Evolutionary conservation across 768 basidiomycete species (phyloP), one percentile per base, ranked within the genome.

Genomic region (Mycena rebaudengoi): DNA sequence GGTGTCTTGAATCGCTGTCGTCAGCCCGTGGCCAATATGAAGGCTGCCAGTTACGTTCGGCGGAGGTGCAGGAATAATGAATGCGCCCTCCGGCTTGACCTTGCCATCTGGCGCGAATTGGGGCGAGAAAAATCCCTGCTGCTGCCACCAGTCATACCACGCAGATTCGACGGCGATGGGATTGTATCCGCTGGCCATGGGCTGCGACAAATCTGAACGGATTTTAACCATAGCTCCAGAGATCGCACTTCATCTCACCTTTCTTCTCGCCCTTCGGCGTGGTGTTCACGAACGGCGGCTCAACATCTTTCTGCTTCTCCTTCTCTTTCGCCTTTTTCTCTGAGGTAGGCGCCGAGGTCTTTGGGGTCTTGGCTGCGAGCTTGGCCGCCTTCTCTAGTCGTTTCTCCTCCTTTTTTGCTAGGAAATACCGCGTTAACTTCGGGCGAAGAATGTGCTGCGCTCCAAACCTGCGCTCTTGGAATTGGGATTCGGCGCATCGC

Each of bases 61-160:
- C 2, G 97, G 97, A 23, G 97, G 97, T 0, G 88, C 83, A 0
- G 96, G 92, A 28, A 99, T 87, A 60, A 96, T 89, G 73, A 98
- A 98, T 14, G 79, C 74, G 28, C 89, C 91, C 37, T 91, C 86
- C 1, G 84, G 80, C 49, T 87, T 86, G 46, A 81, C 75, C 14
- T 85, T 79, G 8, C 88, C 89, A 50, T 90, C 82, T 0, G 82
- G 71, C 0, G 82, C 82, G 13, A 85, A 76, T 59, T 85, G 83
- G 3, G 97, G 95, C 67, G 88, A 86, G 86, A 97, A 97, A 82
- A 91, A 96, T 3, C 94, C 96, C 70, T 95, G 85, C 2, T 87
- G 85, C 35, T 88, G 82, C 96, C 96, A 98, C 97, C 97, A 98
- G 69, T 96, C 94, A 70, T 98, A 99, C 94, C 97, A 98, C 3